Evolutionary conservation across 2,329 filamentous ascomycete genomes (phyloP).

Genomic region (Boeremia lycopersici): DNA sequence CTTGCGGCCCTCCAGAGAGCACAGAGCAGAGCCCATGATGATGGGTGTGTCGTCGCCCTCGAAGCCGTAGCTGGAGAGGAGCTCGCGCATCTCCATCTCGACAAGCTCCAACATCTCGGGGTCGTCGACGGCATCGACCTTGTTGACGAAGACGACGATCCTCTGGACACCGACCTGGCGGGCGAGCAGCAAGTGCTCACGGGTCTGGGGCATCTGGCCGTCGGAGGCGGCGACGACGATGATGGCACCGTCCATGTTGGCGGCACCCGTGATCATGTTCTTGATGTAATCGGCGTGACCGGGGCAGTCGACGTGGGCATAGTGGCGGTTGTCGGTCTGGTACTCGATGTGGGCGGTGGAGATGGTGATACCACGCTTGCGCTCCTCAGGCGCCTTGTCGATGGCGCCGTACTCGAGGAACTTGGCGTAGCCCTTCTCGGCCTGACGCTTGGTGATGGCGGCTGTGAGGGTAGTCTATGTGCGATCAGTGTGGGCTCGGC

Average conservation of each 20-base stretch:
- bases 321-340: conserved; percentile 90
- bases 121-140: conserved; percentile 96
- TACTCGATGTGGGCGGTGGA: conserved; percentile 99
- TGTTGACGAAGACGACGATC: conserved; percentile 99
- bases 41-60: conserved; percentile 98
- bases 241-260: conserved; percentile 98
- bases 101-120: conserved; percentile 99
- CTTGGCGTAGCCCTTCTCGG: conserved; percentile 89
- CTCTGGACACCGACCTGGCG: conserved; percentile 98
- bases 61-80: conserved; percentile 90
- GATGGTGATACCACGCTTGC: conserved; percentile 99
- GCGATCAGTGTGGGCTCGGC: conserved; percentile 14
- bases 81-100: conserved; percentile 99
- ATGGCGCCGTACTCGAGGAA: conserved; percentile 98
- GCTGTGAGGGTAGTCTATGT: conserved; percentile 92
- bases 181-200: conserved; percentile 96
- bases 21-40: conserved; percentile 94
- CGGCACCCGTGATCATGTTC: conserved; percentile 99
- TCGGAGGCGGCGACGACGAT: conserved; percentile 98
- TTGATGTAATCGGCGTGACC: conserved; percentile 99
- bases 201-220: conserved; percentile 99
- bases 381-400: conserved; percentile 98
- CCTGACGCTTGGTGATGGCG: conserved; percentile 97
- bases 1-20: conserved; percentile 84
- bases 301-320: conserved; percentile 99